Base-by-base conservation (phyloP, 2,329 filamentous ascomycete species). In the Hymenoscyphus repandus region DNA sequence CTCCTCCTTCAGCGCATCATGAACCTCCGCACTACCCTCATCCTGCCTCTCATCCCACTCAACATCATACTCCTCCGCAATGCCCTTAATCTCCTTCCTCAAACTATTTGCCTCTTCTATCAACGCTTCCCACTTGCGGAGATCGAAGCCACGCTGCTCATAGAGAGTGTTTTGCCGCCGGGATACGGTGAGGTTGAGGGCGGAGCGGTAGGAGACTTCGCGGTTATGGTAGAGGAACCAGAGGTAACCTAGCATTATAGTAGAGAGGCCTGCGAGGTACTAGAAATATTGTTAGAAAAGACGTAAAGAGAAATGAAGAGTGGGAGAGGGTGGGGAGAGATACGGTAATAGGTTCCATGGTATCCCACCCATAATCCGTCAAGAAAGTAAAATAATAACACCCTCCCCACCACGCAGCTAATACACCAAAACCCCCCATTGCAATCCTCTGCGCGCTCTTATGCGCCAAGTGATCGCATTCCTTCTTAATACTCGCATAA, bases 171-270 rank as follows among this genome's bases (percentile, higher is more conserved):
- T 78, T 69, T 95, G 90, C 5, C 90, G 79, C 33, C 83, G 78
- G 34, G 82, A 88, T 34, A 96, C 86, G 6, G 91, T 96, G 48
- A 95, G 78, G 66, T 95, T 91, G 72, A 96, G 82, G 27, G 91
- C 90, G 2, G 85, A 85, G 59, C 87, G 85, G 73, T 96, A 96
- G 57, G 82, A 88, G 10, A 95, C 83, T 69, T 96, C 90, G 17
- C 88, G 82, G 70, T 91, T 95, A 72, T 96, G 88, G 70, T 91
- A 95, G 11, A 96, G 73, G 67, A 96, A 96, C 89, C 90, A 96
- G 48, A 95, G 74, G 64, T 96, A 96, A 58, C 90, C 91, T 6
- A 85, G 85, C 73, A 96, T 95, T 63, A 96, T 81, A 11, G 87
- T 90, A 0, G 84, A 82, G 57, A 96, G 74, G n/a, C 90, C 88